phyloP scores from a whole-genome alignment of 2,329 filamentous ascomycete genomes.

The Claviceps sorghi region DNA sequence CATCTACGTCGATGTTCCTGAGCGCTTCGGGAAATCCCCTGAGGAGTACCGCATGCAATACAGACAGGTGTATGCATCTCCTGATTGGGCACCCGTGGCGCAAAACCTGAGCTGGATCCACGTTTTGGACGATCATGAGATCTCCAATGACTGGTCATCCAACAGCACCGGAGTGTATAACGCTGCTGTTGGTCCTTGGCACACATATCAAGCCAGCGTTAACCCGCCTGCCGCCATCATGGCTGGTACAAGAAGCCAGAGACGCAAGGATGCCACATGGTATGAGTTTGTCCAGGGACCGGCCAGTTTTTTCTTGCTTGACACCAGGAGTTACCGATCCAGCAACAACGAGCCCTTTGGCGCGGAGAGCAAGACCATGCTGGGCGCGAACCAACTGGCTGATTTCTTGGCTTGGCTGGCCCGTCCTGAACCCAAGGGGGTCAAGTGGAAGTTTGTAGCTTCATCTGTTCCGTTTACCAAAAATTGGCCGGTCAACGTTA shows the following conservation, averaged over 20 bases:
- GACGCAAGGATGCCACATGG: slow-evolving; percentile 52
- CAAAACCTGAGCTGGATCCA: slow-evolving; percentile 92
- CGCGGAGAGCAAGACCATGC: slow-evolving; percentile 64
- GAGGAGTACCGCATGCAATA: slow-evolving; percentile 84
- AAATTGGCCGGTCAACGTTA: slow-evolving; percentile 81
- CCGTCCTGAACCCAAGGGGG: slow-evolving; percentile 56
- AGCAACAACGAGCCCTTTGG: slow-evolving; percentile 45
- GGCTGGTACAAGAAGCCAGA: slow-evolving; percentile 24
- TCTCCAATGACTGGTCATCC: slow-evolving; percentile 67
- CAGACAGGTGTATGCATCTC: slow-evolving; percentile 86
- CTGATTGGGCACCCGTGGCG: slow-evolving; percentile 67
- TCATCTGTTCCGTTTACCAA: slow-evolving; percentile 92
- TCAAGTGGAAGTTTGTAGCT: slow-evolving; percentile 87
- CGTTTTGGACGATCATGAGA: slow-evolving; percentile 92
- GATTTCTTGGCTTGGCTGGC: slow-evolving; percentile 68
- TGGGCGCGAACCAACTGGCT: slow-evolving; percentile 62
- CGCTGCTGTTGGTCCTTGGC: slow-evolving; percentile 69
- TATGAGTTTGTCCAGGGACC: slow-evolving; percentile 84
- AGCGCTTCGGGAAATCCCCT: slow-evolving; percentile 54
- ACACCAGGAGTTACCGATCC: slow-evolving; percentile 78
- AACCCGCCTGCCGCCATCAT: slow-evolving; percentile 61
- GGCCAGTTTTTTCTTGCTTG: slow-evolving; percentile 85
- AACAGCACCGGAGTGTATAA: slow-evolving; percentile 37
- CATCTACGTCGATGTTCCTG: slow-evolving; percentile 81
- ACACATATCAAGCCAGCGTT: slow-evolving; percentile 67